These are phyloP conservation scores for Biancaea sappan DNA, from an alignment of 306 rosid species.

Conservation along the genomic window DNA sequence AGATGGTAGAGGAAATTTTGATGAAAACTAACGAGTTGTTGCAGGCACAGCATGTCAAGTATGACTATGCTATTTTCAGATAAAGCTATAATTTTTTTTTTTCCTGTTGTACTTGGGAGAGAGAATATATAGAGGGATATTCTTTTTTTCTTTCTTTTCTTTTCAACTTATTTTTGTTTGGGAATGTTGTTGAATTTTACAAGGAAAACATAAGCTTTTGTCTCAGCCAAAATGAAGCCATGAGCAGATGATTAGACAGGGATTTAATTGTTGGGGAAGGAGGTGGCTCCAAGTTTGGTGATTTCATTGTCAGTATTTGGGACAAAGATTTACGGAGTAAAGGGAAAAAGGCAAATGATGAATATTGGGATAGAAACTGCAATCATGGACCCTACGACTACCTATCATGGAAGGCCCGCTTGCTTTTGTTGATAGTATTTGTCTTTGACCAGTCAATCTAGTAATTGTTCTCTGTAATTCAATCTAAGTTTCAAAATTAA, in stretches of 20 bases:
- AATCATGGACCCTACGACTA: background rate
- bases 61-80: conserved; percentile 10
- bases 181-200: background rate
- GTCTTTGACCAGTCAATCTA: conserved; percentile 12
- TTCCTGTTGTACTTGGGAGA: background rate
- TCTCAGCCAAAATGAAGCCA: background rate
- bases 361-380: background rate
- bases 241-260: background rate
- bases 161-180: background rate
- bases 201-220: background rate
- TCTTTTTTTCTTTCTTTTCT: background rate
- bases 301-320: background rate
- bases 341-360: background rate
- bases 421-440: background rate
- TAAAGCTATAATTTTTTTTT: background rate
- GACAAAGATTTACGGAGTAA: background rate
- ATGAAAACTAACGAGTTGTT: background rate
- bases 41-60: background rate
- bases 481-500: too few species aligned
- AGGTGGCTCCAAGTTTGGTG: background rate
- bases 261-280: background rate
- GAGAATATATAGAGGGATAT: conserved; percentile 21
- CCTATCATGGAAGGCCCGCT: background rate
- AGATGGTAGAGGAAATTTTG: conserved; percentile 29
- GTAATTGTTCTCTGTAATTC: too few species aligned